Percentiles rank a stretch among this genome's conserved stretches.
Evolutionary conservation across 257 asterid species (phyloP).

Genomic region (Jasminum sambac): DNA sequence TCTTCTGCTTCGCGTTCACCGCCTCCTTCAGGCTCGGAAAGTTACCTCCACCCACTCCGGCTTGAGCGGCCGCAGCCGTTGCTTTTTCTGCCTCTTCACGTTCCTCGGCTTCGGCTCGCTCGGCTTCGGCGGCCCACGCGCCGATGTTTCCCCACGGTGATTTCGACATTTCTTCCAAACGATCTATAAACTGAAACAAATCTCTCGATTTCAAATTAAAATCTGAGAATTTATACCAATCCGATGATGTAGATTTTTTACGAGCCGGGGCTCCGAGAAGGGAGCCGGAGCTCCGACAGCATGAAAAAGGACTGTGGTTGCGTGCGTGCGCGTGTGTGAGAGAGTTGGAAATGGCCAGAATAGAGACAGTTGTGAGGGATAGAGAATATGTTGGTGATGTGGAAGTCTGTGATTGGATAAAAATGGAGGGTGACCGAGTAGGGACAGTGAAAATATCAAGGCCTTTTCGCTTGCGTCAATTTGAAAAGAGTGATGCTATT

Average conservation of each 20-base stretch:
- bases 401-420: constrained; percentile 10
- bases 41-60: constrained; percentile 21
- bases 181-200: constrained; percentile 17
- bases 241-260: constrained; percentile 7
- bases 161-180: constrained; percentile 61
- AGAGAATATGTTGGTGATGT: constrained; percentile 15
- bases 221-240: constrained; percentile 13
- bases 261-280: constrained; percentile 32
- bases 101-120: constrained; percentile 85
- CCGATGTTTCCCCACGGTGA: constrained; percentile 94
- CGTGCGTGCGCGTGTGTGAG: not conserved
- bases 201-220: constrained; percentile 1
- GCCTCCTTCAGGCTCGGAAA: constrained; percentile 79
- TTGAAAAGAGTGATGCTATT: no score
- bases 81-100: constrained; percentile 58
- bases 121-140: constrained; percentile 96
- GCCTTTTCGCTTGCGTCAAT: not conserved
- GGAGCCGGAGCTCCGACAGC: constrained; percentile 35
- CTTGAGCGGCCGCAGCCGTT: constrained; percentile 40
- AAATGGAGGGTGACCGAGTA: not conserved
- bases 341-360: not conserved
- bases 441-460: constrained; percentile 1
- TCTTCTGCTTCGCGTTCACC: constrained; percentile 60
- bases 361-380: not conserved
- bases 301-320: not conserved